A percentile compares a stretch with the other conserved stretches of the same genome.
Evolutionary conservation across 202 grass and related monocot species (phyloP).

Genomic region (Zizania palustris): DNA sequence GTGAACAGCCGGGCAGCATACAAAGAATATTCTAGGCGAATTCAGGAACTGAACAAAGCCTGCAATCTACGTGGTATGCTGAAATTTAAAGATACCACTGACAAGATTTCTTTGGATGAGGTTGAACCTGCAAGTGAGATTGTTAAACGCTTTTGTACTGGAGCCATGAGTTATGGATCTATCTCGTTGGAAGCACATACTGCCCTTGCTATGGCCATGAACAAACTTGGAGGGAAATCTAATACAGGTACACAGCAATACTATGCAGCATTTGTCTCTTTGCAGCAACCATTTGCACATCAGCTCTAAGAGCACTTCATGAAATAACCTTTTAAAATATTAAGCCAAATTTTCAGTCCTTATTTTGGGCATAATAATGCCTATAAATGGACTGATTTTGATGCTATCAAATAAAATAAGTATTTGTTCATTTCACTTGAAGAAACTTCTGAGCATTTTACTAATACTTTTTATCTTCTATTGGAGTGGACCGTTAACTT

Average conservation of each 20-base stretch:
- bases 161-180: conserved; percentile 99
- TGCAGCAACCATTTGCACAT: conserved; percentile 1
- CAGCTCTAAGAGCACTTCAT: conserved; percentile 14
- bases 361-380: conserved; percentile 9
- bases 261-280: conserved; percentile 15
- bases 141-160: conserved; percentile 91
- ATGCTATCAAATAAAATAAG: conserved; percentile 15
- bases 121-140: conserved; percentile 92
- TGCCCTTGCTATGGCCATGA: conserved; percentile 95
- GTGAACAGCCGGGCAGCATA: conserved; percentile 90
- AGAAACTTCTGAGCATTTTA: conserved; percentile 21
- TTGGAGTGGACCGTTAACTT: background rate
- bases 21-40: conserved; percentile 85
- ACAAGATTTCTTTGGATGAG: conserved; percentile 85
- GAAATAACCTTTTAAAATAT: background rate
- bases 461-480: conserved; percentile 10
- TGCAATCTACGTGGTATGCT: conserved; percentile 96
- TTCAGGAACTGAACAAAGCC: conserved; percentile 94
- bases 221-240: conserved; percentile 98
- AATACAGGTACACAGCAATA: conserved; percentile 79
- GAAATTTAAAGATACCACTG: conserved; percentile 77
- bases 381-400: conserved; percentile 19
- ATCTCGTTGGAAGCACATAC: conserved; percentile 98
- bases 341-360: background rate
- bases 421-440: background rate